Base-by-base conservation (phyloP, 495 filamentous ascomycete genomes). In the Aspergillus wentii region DNA sequence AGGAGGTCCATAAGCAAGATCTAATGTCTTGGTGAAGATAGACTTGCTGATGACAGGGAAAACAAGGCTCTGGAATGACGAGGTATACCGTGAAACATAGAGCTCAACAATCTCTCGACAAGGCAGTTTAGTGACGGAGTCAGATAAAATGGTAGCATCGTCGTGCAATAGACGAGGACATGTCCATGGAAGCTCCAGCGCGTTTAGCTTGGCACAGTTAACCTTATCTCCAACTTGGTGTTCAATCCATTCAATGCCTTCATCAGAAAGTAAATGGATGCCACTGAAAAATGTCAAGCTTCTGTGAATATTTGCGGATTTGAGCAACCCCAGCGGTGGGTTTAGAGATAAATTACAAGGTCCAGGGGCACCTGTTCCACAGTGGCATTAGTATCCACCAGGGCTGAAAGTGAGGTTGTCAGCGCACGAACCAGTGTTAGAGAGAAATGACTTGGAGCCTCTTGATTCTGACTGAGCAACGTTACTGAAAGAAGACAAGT, bases 41-140 rank as follows among this genome's bases (percentile, higher is more conserved):
- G 35, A 38, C 40, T 37, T 35, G 43, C 48, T 47, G 9, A 47
- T 39, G 1, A 51, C 40, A 1, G 49, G 49, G 22, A 48, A 48
- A n/a, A 47, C 43, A 8, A 33, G 44, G 20, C 32, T 41, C 15
- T 37, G 31, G 14, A 31, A 48, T 6, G 44, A 48, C 17, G 49
- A 48, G 22, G 19, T 30, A 28, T 41, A 45, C 6, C 23, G 2
- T n/a, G 4, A 13, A 9, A 48, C 23, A 19, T 45, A 43, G 2
- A 13, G 30, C 17, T 52, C 49, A n/a, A 48, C 30, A 14, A 19
- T 40, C 1, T 22, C 8, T 16, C 33, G 11, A 16, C 8, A 10
- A 1, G 31, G 37, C 9, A 41, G 32, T 18, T 35, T 20, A 5
- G 22, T 10, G 11, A 8, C 5, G 14, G 37, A 10, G 19, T 17